Evolutionary conservation across 768 basidiomycete genomes (phyloP).

Genomic region (Boletus speciosus): DNA sequence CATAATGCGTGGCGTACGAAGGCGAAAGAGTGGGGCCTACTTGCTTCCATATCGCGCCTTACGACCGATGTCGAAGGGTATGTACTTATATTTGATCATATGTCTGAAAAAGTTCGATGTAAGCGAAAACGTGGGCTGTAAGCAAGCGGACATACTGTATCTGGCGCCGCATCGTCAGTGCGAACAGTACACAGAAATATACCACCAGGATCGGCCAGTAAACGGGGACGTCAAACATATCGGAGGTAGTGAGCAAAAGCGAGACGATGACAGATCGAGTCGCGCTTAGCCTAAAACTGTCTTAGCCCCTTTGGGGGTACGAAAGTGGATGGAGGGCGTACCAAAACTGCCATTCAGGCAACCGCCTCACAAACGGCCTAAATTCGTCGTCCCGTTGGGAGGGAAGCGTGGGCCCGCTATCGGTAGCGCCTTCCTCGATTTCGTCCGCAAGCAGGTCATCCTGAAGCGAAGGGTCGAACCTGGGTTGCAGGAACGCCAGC

Average conservation of each 20-base stretch:
- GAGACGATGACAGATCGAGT: constrained; percentile 87
- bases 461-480: constrained; percentile 94
- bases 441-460: constrained; percentile 93
- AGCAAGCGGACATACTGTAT: constrained; percentile 68
- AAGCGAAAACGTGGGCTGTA: not conserved
- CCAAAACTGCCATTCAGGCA: constrained; percentile 99
- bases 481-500: constrained; percentile 95
- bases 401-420: constrained; percentile 55
- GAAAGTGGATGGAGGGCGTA: constrained; percentile 30
- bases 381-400: constrained; percentile 88
- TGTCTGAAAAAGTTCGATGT: constrained; percentile 52
- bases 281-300: constrained; percentile 68
- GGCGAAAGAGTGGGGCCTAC: constrained; percentile 23
- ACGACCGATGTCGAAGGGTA: constrained; percentile 93
- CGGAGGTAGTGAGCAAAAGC: constrained; percentile 74
- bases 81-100: constrained; percentile 98
- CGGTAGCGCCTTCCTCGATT: constrained; percentile 88
- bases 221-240: constrained; percentile 91
- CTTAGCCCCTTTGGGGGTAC: not conserved
- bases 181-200: constrained; percentile 94
- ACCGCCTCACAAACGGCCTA: constrained; percentile 89
- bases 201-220: constrained; percentile 99
- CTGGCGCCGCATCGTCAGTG: constrained; percentile 93
- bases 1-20: not conserved
- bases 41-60: constrained; percentile 75